Evolutionary conservation across 805 yeast species (phyloP), one percentile per base, ranked within the genome.

Genomic region (Yueomyces sinensis): DNA sequence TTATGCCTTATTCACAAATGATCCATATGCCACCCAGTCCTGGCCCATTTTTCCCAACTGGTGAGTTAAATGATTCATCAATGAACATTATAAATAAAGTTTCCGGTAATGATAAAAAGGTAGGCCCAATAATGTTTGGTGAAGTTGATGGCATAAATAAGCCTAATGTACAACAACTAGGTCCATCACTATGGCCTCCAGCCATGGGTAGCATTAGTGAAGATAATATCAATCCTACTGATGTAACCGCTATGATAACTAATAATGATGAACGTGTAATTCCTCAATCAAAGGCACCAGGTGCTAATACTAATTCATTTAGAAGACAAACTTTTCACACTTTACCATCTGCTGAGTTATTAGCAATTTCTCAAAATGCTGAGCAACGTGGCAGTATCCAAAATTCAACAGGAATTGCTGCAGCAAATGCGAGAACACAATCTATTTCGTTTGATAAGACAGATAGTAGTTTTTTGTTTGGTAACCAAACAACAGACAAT

Each of bases 271-370:
- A n/a, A n/a, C n/a, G n/a, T n/a, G n/a, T n/a, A n/a, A n/a, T n/a
- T n/a, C n/a, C n/a, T n/a, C 24, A 20, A 20, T 20, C 24, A 7
- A 39, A 40, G 7, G 38, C 32, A 19, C 42, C 44, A 9, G 40
- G 40, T 14, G 35, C 41, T 9, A 38, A 47, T 3, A 35, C 37
- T 18, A 32, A 40, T 15, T 35, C 50, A 4, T 41, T 47, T n/a
- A 51, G 60, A 42, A 55, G 60, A 41, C 58, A 55, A 41, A 54
- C 58, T 5, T 54, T 53, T 34, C 57, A 46, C 31, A 45, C 53
- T 13, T n/a, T 25, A 5, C 28, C 28, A 25, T 11, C 28, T 25
- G 28, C 28, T 25, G 28, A 25, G 5, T 25, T 25, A n/a, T 9
- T 25, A n/a, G 14, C 6, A 11, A 33, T 50, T 19, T 51, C 59